These are phyloP conservation scores for Metarhizium album DNA, from an alignment of 2,329 filamentous ascomycete genomes.

Conservation along the genomic window DNA sequence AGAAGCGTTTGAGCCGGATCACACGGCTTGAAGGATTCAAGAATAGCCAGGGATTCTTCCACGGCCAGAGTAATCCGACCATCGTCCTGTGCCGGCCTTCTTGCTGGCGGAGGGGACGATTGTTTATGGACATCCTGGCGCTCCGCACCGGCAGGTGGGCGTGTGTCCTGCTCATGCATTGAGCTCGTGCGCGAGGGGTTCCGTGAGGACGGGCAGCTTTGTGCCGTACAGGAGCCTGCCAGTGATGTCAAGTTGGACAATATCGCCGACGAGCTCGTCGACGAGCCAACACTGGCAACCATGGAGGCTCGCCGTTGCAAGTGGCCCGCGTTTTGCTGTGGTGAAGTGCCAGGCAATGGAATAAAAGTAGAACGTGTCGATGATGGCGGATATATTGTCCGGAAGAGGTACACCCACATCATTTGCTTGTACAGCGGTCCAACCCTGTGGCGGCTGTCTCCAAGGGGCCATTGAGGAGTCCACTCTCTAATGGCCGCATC, in stretches of 20 bases:
- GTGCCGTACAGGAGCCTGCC: conserved; percentile 11
- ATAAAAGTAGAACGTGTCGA: conserved; percentile 21
- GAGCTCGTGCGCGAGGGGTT: conserved; percentile 28
- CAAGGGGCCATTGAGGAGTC: conserved; percentile 51
- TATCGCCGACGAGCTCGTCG: neutral
- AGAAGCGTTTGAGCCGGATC: conserved; percentile 50
- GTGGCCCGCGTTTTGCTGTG: conserved; percentile 11
- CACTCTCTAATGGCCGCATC: conserved; percentile 65
- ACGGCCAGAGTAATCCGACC: conserved; percentile 42
- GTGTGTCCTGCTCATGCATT: conserved; percentile 26
- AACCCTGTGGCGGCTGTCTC: conserved; percentile 46
- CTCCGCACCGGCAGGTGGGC: conserved; percentile 8
- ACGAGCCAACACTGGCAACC: conserved; percentile 17
- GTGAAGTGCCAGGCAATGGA: conserved; percentile 13
- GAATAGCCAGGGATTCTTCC: conserved; percentile 42
- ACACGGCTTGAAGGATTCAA: conserved; percentile 44
- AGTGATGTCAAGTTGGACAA: neutral
- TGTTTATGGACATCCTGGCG: conserved; percentile 10
- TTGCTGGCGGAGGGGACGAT: conserved; percentile 36
- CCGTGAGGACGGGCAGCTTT: conserved; percentile 22
- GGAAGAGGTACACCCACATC: conserved; percentile 54
- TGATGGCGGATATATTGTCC: conserved; percentile 48
- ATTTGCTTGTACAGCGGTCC: conserved; percentile 53
- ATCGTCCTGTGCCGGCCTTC: conserved; percentile 38
- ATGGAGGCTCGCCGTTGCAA: conserved; percentile 23